phyloP scores from a whole-genome alignment of 2,329 filamentous ascomycete genomes.

The Ophiostoma quercus region DNA sequence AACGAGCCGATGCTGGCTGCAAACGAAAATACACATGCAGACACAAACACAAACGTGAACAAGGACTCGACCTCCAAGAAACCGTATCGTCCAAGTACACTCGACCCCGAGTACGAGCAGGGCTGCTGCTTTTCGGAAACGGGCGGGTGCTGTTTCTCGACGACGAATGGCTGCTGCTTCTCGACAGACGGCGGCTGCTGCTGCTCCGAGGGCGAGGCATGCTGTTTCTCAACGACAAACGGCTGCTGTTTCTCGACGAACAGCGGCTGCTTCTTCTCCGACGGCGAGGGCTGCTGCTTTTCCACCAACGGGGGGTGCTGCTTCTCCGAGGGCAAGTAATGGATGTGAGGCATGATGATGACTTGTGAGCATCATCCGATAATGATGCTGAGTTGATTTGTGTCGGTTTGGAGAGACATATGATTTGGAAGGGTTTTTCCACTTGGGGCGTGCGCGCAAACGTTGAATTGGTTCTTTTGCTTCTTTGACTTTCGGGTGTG shows the following conservation, averaged over 20 bases:
- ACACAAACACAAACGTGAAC: not conserved
- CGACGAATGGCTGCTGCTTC: constrained; percentile 17
- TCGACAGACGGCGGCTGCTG: not conserved
- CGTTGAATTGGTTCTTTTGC: not conserved
- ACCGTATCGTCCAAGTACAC: not conserved
- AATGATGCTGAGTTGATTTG: not conserved
- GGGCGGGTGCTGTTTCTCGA: constrained; percentile 19
- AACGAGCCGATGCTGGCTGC: not conserved
- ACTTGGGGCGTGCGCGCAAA: not conserved
- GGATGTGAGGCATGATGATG: too few relatives aligned
- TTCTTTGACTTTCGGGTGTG: not conserved
- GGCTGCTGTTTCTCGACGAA: not conserved
- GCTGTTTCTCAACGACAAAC: not conserved
- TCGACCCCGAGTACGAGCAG: constrained; percentile 14
- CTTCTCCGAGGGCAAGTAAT: not conserved
- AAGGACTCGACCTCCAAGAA: not conserved
- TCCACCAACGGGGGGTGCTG: not conserved
- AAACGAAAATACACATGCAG: not conserved
- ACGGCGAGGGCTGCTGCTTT: not conserved
- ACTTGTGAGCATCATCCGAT: not conserved
- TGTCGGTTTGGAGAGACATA: not conserved
- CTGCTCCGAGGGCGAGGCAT: not conserved
- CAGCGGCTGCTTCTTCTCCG: not conserved
- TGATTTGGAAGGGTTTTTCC: not conserved
- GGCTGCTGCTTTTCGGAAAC: constrained; percentile 19